Percentiles rank a stretch among this genome's conserved stretches.
Conservation (phyloP, 2,329 filamentous ascomycete species). For the Botrytis paeoniae region DNA sequence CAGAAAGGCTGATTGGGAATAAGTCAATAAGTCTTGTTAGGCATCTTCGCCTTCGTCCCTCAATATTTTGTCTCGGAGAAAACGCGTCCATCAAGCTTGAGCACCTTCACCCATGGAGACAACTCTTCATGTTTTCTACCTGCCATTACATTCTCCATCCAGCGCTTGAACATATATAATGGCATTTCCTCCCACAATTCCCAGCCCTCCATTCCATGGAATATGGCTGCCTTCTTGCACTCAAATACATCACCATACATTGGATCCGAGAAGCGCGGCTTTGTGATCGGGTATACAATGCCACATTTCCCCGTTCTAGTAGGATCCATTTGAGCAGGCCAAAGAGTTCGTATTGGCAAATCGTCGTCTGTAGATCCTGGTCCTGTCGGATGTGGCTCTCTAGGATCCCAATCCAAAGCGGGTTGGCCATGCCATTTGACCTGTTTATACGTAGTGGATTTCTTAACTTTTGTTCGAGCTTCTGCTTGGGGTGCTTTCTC, state of each 20-base stretch:
- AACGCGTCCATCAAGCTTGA: neutral
- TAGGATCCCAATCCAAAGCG: neutral
- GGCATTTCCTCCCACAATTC: neutral
- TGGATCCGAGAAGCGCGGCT: neutral
- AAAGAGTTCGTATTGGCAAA: neutral
- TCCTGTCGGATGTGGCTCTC: neutral
- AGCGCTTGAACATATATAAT: neutral
- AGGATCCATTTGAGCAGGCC: conserved; percentile 12
- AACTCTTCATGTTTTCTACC: neutral
- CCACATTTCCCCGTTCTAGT: neutral
- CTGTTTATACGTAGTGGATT: neutral
- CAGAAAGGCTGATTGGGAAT: neutral
- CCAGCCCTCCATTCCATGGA: neutral
- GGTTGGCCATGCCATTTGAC: neutral
- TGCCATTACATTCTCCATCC: conserved; percentile 12
- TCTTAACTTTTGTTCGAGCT: conserved; percentile 13
- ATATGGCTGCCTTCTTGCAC: neutral
- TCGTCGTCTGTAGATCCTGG: neutral
- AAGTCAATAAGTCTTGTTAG: neutral
- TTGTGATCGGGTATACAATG: neutral
- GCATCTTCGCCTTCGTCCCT: neutral
- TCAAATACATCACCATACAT: neutral
- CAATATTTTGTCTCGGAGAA: neutral
- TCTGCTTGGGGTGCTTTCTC: neutral
- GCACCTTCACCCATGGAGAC: neutral